Evolutionary conservation across 176 grass and related monocot species (phyloP), one percentile per base, ranked within the genome.

Genomic region (Aechmea fasciata): DNA sequence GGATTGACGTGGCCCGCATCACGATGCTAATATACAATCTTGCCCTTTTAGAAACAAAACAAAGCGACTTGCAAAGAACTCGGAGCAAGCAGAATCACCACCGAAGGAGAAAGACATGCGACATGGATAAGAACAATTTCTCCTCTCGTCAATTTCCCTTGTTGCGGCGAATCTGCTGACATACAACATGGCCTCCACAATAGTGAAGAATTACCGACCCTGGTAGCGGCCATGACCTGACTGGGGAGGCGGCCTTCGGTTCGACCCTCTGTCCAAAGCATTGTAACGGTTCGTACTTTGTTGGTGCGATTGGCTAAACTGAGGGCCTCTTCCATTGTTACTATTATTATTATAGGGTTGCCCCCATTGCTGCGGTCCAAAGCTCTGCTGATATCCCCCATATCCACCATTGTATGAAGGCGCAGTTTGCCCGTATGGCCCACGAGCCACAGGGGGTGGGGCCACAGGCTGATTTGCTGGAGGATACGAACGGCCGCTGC

Each of bases 241-340:
- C 25, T 51, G 50, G 11, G 76, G 74, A 22, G 81, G 82, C 11
- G 73, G 64, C 75, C 89, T 90, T 64, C 79, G 71, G 74, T 84
- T 89, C 49, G 89, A 81, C 50, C 57, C 74, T 65, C 82, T 82
- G 73, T 93, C 84, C 69, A 88, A 78, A 11, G 69, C 49, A 26
- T 66, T 57, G 50, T 85, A 93, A 23, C 77, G 86, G 75, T 93
- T 90, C 20, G 81, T 85, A 57, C 59, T 57, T 69, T 90, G 83
- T 22, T 83, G 78, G 19, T 23, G 12, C 74, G 77, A 63, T 6
- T 71, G 75, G 4, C 81, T 78, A 49, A 66, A 70, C n/a, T 77
- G 69, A 81, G 77, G 64, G 11, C 79, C 87, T 71, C 67, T 67
- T 53, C 63, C 85, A 67, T 64, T 48, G 69, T 76, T 76, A 69